A percentile compares a stretch with the other conserved stretches of the same genome.
These are phyloP conservation scores for Karstenula rhodostoma DNA, from an alignment of 2,329 filamentous ascomycete species.

Conservation along the genomic window DNA sequence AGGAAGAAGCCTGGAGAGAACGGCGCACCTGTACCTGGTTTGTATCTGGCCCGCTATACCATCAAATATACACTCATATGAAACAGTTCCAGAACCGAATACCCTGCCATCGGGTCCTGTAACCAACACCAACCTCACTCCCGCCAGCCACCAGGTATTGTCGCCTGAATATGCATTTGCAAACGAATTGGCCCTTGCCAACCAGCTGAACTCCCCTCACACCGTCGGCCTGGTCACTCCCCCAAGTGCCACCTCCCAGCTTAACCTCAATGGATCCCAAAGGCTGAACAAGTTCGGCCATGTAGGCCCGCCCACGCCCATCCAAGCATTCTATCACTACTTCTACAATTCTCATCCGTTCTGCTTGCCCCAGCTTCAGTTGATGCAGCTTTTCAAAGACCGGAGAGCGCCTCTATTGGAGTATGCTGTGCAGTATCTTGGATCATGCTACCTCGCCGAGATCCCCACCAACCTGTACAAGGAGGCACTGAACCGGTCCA, in stretches of 20 bases:
- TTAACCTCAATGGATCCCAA: conserved; percentile 44
- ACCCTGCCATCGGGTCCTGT: conserved; percentile 20
- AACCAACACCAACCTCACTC: conserved; percentile 21
- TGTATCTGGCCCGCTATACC: conserved; percentile 12
- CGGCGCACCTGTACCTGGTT: conserved; percentile 34
- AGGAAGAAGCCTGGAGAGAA: conserved; percentile 48
- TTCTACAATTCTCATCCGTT: conserved; percentile 66
- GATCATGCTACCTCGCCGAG: conserved; percentile 61
- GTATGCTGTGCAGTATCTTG: conserved; percentile 65
- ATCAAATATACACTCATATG: conserved; percentile 14
- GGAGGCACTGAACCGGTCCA: conserved; percentile 43
- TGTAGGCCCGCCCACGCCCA: conserved; percentile 38
- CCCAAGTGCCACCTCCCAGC: conserved; percentile 34
- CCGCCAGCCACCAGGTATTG: conserved; percentile 34
- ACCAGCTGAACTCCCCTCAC: conserved; percentile 34
- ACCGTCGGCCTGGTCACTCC: conserved; percentile 29
- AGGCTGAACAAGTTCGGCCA: conserved; percentile 40
- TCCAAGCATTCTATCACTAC: conserved; percentile 55
- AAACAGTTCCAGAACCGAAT: conserved; percentile 23
- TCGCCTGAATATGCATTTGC: conserved; percentile 45
- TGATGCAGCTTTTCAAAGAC: conserved; percentile 52
- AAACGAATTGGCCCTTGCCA: conserved; percentile 31
- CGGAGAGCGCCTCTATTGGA: conserved; percentile 54
- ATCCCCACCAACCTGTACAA: conserved; percentile 57
- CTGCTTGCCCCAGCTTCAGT: conserved; percentile 58